Base-by-base conservation (phyloP, 495 filamentous ascomycete genomes). In the Aspergillus bridgeri region DNA sequence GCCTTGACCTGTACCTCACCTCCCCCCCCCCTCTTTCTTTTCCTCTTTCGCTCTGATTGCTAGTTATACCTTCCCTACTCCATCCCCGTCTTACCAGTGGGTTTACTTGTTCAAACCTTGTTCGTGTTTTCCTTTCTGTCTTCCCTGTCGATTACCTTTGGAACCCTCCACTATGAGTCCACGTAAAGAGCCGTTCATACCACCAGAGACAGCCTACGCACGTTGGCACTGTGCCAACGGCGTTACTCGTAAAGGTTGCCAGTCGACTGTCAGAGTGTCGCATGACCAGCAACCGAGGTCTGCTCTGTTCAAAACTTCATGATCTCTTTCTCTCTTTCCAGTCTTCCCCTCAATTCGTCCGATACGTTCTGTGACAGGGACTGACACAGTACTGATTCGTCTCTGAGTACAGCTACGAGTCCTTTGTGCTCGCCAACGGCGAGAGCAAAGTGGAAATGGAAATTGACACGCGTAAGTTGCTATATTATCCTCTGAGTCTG, bases 371-470 rank as follows among this genome's bases (percentile, higher is more conserved):
- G 17, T 38, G 33, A 15, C 25, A 33, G 15, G 23, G 49, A 49
- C 25, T 21, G 48, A 48, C 56, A 47, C 24, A 50, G 59, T 24
- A 24, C 58, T 63, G 51, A 70, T 61, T 60, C 27, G 59, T 27
- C 42, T 22, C 53, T 44, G 48, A 58, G 51, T 42, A 46, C 48
- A 98, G 94, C 57, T 95, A 94, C 73, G 94, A 98, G 74, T 81
- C 92, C 5, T 96, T 96, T 75, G 73, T 96, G 29, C 86, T 98
- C 27, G 81, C 68, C 6, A 87, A 89, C 17, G 91, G 88, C 57
- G 93, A 98, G 79, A 92, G 90, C 76, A 98, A 98, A 73, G 91
- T 96, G 48, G 86, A 88, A 42, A 87, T 89, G 74, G 84, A 86
- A 65, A 73, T 88, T 21, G 92, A 97, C 63, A 93, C 92, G 43